These are phyloP conservation scores for Ophiostoma sp. DNA, from an alignment of 2,329 filamentous ascomycete genomes.

Conservation along the genomic window DNA sequence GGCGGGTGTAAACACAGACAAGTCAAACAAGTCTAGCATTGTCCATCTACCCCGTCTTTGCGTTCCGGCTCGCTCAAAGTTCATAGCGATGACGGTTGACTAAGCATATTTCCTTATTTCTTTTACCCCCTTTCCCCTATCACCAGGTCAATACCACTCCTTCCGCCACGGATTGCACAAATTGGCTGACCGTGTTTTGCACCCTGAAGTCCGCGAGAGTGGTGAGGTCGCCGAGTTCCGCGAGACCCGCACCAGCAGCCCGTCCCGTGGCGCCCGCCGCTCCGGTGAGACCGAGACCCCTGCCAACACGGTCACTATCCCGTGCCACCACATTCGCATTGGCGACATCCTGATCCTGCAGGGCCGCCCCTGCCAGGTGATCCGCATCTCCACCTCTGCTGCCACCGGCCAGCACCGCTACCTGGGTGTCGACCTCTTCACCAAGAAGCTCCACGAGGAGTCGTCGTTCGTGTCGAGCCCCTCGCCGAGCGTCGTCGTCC, in stretches of 20 bases:
- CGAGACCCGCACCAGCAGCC: conserved; percentile 35
- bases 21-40: neutral
- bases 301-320: conserved; percentile 91
- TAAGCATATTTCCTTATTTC: conserved; percentile 18
- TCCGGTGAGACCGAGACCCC: conserved; percentile 33
- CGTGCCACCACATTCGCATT: conserved; percentile 98
- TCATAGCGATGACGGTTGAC: conserved; percentile 22
- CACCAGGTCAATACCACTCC: conserved; percentile 53
- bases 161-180: conserved; percentile 53
- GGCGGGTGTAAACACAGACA: neutral
- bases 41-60: neutral
- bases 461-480: conserved; percentile 97
- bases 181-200: conserved; percentile 50
- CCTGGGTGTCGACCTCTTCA: conserved; percentile 99
- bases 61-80: conserved; percentile 22
- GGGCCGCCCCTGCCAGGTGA: conserved; percentile 98
- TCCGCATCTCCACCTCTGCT: conserved; percentile 96
- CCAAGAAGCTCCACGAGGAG: conserved; percentile 98
- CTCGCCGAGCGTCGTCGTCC: conserved; percentile 89
- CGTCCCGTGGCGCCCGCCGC: conserved; percentile 29
- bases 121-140: neutral
- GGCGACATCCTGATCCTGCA: conserved; percentile 98
- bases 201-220: conserved; percentile 45
- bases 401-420: conserved; percentile 99
- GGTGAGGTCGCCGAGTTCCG: conserved; percentile 45